Evolutionary conservation across 108 stramenopile genomes (phyloP), one percentile per base, ranked within the genome.

Genomic region (Epithemia pelagica): DNA sequence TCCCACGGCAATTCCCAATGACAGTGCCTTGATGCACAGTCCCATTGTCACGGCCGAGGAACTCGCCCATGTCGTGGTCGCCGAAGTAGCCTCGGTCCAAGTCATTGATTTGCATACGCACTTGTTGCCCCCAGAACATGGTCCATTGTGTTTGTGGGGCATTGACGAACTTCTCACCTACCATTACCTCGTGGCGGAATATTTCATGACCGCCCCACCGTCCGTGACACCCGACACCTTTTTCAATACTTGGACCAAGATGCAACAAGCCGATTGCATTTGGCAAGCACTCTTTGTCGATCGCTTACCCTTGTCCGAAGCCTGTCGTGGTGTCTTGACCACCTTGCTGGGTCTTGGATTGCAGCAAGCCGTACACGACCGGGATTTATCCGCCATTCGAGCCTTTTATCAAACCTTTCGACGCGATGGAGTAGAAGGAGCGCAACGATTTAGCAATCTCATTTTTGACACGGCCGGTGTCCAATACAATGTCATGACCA

Each of bases 71-170:
- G 73, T 86, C 27, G 82, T 87, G 0, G 57, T 65, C 33, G 66
- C 84, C 18, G 89, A 90, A 62, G 89, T 90, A 19, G n/a, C 59
- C 23, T 67, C 84, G 5, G 72, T 62, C 0, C 30, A 73, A 37
- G 88, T 76, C 21, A 81, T 96, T 67, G 96, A 96, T 74, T 54
- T 96, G 66, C 96, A 96, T 61, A 96, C 96, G 1, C 96, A 96
- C 72, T 74, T 96, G 8, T 78, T 96, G 8, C 96, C 96, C 23
- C 87, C 91, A 21, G 69, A 79, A 30, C 93, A 93, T 65, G 93
- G 91, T 0, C 63, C 76, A 21, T 66, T 93, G n/a, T 89, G 87
- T 69, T 73, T 88, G 18, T 92, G 85, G 85, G 93, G 92, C 22
- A 89, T 96, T 33, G 92, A 96, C 69, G 93, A 91, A 60, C 71